Base-by-base conservation (phyloP, 768 basidiomycete genomes). In the Tubosaeta brunneosetosa region DNA sequence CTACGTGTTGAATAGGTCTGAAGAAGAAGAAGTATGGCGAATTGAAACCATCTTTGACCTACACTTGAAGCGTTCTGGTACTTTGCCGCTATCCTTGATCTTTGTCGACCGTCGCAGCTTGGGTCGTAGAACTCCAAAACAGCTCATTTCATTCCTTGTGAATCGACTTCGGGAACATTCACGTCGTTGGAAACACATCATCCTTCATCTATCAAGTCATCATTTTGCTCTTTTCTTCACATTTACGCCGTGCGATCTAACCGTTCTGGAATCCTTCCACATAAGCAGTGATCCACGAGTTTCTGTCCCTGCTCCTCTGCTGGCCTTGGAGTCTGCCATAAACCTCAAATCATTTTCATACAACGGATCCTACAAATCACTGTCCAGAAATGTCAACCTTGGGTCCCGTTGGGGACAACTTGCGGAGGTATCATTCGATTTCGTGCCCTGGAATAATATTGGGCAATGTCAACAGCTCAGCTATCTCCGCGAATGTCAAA, bases 21-120 rank as follows among this genome's bases (percentile, higher is more conserved):
- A 41, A 17, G 51, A n/a, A n/a, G n/a, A n/a, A n/a, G n/a, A 58
- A 26, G 31, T 51, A 3, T 9, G 13, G 16, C 47, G 38, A 16
- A 17, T 57, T 25, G 16, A 48, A 40, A 38, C 29, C 3, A 6
- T 34, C 4, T 29, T 58, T 3, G 53, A 65, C 29, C 10, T 26
- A 6, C 40, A 56, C 50, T 14, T 64, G 47, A 47, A 57, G 41
- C 47, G 40, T 22, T 66, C 60, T 0, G 42, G 47, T 0, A 2
- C 42, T 13, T 32, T 60, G 2, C 55, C 60, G 12, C 44, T 67
- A 43, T 56, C 55, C 12, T 49, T 60, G 12, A 47, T 52, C n/a
- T 66, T 56, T 33, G 45, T 41, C 49, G 62, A 65, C 38, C 37
- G 44, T 42, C 61, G 65, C 25, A 11, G 12, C 12, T 37, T 22